Evolutionary conservation across 768 basidiomycete genomes (phyloP).

Genomic region (Pulveroboletus sp.): DNA sequence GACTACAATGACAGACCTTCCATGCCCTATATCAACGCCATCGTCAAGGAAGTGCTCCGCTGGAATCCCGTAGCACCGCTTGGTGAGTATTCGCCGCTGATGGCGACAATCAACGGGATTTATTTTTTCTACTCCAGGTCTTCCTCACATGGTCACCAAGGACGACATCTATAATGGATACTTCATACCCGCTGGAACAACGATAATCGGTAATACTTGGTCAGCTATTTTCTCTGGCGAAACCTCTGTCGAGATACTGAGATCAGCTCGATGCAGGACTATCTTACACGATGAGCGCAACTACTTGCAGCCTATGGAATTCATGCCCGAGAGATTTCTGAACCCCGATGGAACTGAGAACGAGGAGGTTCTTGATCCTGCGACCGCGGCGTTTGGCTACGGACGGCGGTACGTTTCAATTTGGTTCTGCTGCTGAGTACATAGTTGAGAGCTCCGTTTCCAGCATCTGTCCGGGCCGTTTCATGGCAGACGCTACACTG

Average conservation of each 20-base stretch:
- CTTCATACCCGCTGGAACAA: constrained; percentile 38
- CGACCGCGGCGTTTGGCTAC: constrained; percentile 33
- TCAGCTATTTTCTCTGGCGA: constrained; percentile 12
- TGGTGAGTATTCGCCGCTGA: constrained; percentile 22
- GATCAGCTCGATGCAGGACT: constrained; percentile 24
- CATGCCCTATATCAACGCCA: constrained; percentile 26
- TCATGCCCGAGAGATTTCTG: constrained; percentile 40
- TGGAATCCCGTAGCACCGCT: constrained; percentile 35
- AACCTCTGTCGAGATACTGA: constrained; percentile 4
- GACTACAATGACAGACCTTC: constrained; percentile 30
- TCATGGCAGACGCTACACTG: constrained; percentile 42
- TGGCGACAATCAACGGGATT: constrained; percentile 10
- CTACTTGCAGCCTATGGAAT: constrained; percentile 34
- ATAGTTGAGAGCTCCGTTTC: background rate
- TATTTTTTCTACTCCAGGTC: constrained; percentile 17
- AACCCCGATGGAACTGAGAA: constrained; percentile 36
- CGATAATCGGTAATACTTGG: constrained; percentile 62
- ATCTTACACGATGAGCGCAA: constrained; percentile 37
- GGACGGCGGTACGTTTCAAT: constrained; percentile 29
- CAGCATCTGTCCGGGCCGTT: constrained; percentile 42
- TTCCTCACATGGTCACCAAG: constrained; percentile 33
- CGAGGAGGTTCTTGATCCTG: constrained; percentile 28
- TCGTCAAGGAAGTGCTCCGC: constrained; percentile 31
- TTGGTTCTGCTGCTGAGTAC: background rate
- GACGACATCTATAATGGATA: constrained; percentile 31